These are phyloP conservation scores for Colletotrichum tabaci DNA, from an alignment of 2,329 filamentous ascomycete species.

Conservation along the genomic window DNA sequence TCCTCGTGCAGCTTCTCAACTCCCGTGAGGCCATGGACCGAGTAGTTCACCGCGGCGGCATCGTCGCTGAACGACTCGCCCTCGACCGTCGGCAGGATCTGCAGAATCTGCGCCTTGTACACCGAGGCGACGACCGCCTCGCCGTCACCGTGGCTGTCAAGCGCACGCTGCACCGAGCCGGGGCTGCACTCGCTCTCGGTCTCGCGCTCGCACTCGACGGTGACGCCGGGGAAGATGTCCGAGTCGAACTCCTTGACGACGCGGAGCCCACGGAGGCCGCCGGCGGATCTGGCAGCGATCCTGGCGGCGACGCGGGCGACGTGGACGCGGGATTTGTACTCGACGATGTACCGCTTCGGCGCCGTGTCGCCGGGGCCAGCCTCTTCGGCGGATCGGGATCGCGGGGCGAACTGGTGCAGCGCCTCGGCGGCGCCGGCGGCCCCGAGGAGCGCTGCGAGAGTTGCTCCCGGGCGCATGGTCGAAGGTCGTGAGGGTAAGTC, in stretches of 20 bases:
- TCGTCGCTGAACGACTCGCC: constrained; percentile 35
- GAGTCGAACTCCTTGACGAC: constrained; percentile 40
- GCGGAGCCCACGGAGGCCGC: constrained; percentile 7
- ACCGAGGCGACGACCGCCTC: constrained; percentile 27
- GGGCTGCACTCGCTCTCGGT: constrained; percentile 49
- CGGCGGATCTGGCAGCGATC: not conserved
- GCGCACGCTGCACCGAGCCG: constrained; percentile 51
- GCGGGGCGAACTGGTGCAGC: not conserved
- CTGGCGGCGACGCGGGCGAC: constrained; percentile 13
- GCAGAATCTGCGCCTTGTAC: constrained; percentile 30
- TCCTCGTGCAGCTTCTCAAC: constrained; percentile 55
- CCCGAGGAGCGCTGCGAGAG: constrained; percentile 3
- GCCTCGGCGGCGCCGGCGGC: not conserved
- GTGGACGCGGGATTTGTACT: constrained; percentile 30
- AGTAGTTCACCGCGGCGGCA: constrained; percentile 40
- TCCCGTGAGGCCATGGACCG: constrained; percentile 56
- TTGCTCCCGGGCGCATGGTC: constrained; percentile 5
- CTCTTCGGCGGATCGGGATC: constrained; percentile 1
- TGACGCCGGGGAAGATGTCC: constrained; percentile 54
- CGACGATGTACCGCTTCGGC: constrained; percentile 39
- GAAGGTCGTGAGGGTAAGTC: too few relatives aligned
- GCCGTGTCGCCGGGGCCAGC: constrained; percentile 1
- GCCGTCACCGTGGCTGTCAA: constrained; percentile 50
- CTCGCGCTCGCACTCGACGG: constrained; percentile 51
- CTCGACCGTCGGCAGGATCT: constrained; percentile 22